These are phyloP conservation scores for Aspergillus nomiae DNA, from an alignment of 2,329 filamentous ascomycete genomes.

Conservation along the genomic window DNA sequence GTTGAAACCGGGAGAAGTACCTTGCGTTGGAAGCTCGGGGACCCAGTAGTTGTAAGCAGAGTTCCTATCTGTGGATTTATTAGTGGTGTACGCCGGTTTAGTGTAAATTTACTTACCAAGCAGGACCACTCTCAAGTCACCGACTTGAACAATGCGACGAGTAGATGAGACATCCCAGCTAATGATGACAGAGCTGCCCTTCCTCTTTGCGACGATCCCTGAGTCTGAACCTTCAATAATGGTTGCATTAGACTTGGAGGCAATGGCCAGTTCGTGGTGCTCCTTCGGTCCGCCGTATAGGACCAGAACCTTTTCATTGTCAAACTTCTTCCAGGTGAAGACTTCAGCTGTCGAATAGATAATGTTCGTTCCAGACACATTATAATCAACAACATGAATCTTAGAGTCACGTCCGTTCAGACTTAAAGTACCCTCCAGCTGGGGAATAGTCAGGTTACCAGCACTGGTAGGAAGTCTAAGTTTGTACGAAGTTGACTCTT, in stretches of 20 bases:
- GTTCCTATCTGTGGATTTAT: constrained; percentile 51
- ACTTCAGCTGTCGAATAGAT: constrained; percentile 49
- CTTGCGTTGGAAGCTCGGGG: constrained; percentile 36
- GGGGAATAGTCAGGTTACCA: constrained; percentile 43
- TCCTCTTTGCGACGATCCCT: constrained; percentile 31
- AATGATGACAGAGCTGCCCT: constrained; percentile 31
- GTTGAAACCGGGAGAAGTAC: constrained; percentile 32
- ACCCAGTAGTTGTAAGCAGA: constrained; percentile 50
- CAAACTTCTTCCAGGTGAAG: constrained; percentile 60
- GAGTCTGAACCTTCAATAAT: constrained; percentile 37
- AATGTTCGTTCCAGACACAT: constrained; percentile 42
- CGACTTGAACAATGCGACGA: constrained; percentile 43
- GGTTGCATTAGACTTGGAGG: constrained; percentile 26
- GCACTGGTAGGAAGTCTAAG: constrained; percentile 56
- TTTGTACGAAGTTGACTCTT: constrained; percentile 61
- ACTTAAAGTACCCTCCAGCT: constrained; percentile 41
- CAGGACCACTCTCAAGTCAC: constrained; percentile 57
- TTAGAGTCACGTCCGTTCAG: constrained; percentile 48
- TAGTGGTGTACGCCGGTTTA: neutral
- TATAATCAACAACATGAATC: constrained; percentile 46
- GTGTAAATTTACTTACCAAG: constrained; percentile 40
- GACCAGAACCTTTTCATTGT: constrained; percentile 52
- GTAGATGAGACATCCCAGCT: constrained; percentile 60
- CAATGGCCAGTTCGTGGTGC: constrained; percentile 45
- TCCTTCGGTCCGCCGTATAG: constrained; percentile 44